Conservation (phyloP, 768 basidiomycete species). For the Cystofilobasidium ferigula region DNA sequence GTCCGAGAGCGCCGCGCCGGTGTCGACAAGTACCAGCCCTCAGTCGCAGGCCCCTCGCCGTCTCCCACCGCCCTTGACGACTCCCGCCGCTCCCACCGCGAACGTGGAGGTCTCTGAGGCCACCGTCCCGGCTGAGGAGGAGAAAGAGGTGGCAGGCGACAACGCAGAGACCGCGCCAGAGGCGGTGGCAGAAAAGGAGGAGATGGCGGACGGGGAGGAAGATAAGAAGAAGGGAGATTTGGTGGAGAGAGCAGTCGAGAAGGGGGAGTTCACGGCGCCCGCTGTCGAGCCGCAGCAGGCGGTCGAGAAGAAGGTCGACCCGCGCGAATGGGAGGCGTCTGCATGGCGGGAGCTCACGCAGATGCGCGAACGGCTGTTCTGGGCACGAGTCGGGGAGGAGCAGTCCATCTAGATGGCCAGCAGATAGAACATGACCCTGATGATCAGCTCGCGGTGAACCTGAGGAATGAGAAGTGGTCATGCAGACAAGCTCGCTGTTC, state of each 20-base stretch:
- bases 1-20: not conserved
- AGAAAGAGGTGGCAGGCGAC: too few species aligned
- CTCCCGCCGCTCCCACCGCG: too few species aligned
- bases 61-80: not conserved
- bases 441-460: too few species aligned
- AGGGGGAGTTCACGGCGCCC: not conserved
- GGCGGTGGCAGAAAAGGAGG: not conserved
- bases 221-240: not conserved
- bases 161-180: not conserved
- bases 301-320: not conserved
- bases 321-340: slow-evolving; percentile 66
- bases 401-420: not conserved
- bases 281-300: not conserved
- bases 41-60: not conserved
- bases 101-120: too few species aligned
- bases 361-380: slow-evolving; percentile 74
- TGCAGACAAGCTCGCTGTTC: too few species aligned
- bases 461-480: too few species aligned
- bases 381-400: slow-evolving; percentile 55
- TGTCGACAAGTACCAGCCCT: not conserved
- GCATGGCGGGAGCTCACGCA: slow-evolving; percentile 68
- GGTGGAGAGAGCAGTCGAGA: slow-evolving; percentile 2
- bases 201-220: too few species aligned
- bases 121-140: not conserved
- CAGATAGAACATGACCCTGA: too few species aligned